phyloP scores from a whole-genome alignment of 192 early-diverging fungal genomes.

The Podochytrium sp. region DNA sequence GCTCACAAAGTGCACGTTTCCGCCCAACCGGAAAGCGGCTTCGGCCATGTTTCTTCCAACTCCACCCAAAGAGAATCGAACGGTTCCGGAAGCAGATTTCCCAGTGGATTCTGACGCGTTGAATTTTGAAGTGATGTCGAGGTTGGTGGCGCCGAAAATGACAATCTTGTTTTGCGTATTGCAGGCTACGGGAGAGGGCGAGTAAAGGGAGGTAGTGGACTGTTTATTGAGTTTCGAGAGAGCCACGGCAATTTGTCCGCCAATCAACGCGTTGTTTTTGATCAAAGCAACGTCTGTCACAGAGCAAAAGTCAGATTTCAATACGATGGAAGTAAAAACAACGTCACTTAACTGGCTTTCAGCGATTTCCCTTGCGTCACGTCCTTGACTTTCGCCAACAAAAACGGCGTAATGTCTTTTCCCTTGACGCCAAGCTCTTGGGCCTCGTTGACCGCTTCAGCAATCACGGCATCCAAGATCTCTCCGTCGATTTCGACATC shows the following conservation, averaged over 20 bases:
- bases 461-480: conserved; percentile 61
- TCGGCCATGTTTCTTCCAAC: conserved; percentile 94
- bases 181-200: not conserved
- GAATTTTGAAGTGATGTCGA: conserved; percentile 78
- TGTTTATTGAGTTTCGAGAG: conserved; percentile 36
- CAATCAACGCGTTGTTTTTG: conserved; percentile 88
- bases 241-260: conserved; percentile 74
- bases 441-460: conserved; percentile 72
- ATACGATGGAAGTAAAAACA: conserved; percentile 5
- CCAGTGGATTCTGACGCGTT: not conserved
- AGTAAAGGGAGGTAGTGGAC: not conserved
- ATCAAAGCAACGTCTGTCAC: conserved; percentile 82
- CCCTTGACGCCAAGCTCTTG: conserved; percentile 66
- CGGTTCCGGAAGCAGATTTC: conserved; percentile 53
- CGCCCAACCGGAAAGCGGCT: conserved; percentile 63
- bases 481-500: conserved; percentile 59
- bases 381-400: conserved; percentile 83
- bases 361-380: conserved; percentile 85
- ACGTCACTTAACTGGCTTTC: conserved; percentile 64
- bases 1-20: conserved; percentile 64
- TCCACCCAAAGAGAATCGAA: conserved; percentile 75
- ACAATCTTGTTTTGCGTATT: conserved; percentile 50
- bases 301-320: not conserved
- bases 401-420: conserved; percentile 91
- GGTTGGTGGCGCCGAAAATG: conserved; percentile 83